Base-by-base conservation (phyloP, 495 filamentous ascomycete species). In the Ascodesmis nigricans region DNA sequence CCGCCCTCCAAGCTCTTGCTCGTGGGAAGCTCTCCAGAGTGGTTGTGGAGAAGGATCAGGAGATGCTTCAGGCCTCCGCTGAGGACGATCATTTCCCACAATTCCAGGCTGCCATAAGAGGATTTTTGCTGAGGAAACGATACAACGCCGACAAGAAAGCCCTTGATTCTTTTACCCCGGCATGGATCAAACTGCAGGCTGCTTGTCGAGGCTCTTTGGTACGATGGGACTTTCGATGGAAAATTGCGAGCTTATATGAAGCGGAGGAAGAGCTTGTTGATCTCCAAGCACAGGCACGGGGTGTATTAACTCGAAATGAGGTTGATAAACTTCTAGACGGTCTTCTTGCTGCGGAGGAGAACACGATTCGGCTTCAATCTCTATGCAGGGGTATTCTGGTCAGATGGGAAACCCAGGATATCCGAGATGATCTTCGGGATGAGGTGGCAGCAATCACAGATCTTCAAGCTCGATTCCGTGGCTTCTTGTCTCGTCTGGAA, bases 381-480 rank as follows among this genome's bases (percentile, higher is more conserved):
- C 42, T 33, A 4, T 42, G 50, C 13, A 45, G 62, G 30, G 62
- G 59, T 32, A 33, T 54, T 35, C 49, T 55, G 23, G 36, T 50
- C 11, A 53, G 56, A 36, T 53, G 52, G 13, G 48, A 36, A 10
- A 31, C 64, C 29, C 41, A 53, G 3, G 52, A 56, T 32, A 58
- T 68, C 42, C 55, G 63, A 16, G 62, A 72, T 28, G 59, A 62
- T 9, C 59, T 97, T 13, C 57, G 67, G 34, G 55, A 55, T 13
- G 58, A 87, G 39, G 61, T 63, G 6, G 38, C 56, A 2, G 47
- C 55, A 3, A 69, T 91, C 39, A 63, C 58, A 5, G 53, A 63
- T 6, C 59, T 92, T 5, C 87, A 99, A 53, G 65, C 75, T 6
- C 60, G 66, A 18, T 61, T 65, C 27, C 69, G 87, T 27, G 82